Evolutionary conservation across 2,329 filamentous ascomycete genomes (phyloP), one percentile per base, ranked within the genome.

Genomic region (Aspergillus pseudoglaucus): DNA sequence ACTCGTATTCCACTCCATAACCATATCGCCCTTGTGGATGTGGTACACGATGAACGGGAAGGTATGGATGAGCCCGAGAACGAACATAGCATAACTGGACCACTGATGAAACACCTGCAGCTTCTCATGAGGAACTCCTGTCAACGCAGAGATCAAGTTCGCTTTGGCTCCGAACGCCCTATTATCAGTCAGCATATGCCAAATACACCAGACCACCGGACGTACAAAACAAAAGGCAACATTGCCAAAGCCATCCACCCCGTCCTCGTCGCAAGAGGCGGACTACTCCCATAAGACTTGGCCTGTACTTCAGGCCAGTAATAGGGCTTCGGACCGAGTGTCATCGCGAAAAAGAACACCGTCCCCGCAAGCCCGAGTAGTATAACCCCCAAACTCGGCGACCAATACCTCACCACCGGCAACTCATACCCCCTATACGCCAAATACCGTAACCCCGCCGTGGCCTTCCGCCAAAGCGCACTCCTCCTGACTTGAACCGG

Each of bases 21-120:
- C 65, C 69, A 82, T 76, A 39, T 77, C 72, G 3, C 75, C 74
- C 37, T 69, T 71, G 49, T 64, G 59, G 18, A 75, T 67, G 52
- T 80, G 69, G 52, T 71, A 77, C 1, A 82, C 65, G 47, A 83
- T 75, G 54, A 80, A 83, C 0, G 80, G 80, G 44, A 82, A 82
- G 0, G 79, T 82, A 55, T 83, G 80, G 5, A 82, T 54, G 3
- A 83, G 63, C 0, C 78, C 77, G 1, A 81, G 66, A 15, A 76
- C 65, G 48, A 81, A 80, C 68, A 81, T 79, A 27, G 75, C 77
- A 61, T 77, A 80, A 40, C 72, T 71, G 3, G 74, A 68, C 75
- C 76, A 80, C 43, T 72, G 70, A 55, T 81, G 78, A 57, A 76
- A 79, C 15, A 66, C 62, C 47, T 80, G 76, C 1, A 83, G 69